phyloP scores from a whole-genome alignment of 257 asterid genomes.

The Voacanga thouarsii region DNA sequence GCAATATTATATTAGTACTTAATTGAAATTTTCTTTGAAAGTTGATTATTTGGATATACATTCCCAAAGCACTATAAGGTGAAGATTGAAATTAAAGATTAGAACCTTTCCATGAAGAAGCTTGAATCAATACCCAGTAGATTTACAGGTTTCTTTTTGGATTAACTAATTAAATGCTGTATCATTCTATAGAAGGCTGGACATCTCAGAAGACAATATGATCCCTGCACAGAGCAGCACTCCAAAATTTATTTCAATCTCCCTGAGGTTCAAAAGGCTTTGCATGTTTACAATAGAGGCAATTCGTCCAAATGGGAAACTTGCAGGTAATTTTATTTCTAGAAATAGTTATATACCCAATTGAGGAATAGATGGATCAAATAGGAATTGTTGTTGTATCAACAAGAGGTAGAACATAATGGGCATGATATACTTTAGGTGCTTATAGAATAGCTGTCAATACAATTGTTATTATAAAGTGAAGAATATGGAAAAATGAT shows the following conservation, averaged over 20 bases:
- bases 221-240: constrained; percentile 92
- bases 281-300: constrained; percentile 59
- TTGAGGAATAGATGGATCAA: not conserved
- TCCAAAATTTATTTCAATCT: constrained; percentile 80
- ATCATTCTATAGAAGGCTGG: constrained; percentile 44
- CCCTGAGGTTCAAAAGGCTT: constrained; percentile 89
- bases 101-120: constrained; percentile 5
- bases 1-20: not conserved
- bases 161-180: constrained; percentile 28
- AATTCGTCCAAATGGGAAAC: constrained; percentile 57
- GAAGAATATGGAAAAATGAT: not conserved
- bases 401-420: not conserved
- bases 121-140: not conserved
- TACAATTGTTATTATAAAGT: not conserved
- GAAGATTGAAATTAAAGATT: not conserved
- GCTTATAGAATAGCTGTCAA: not conserved
- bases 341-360: not conserved
- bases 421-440: not conserved
- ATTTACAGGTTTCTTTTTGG: constrained; percentile 12
- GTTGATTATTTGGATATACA: not conserved
- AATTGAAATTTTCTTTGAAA: not conserved
- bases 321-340: constrained; percentile 60
- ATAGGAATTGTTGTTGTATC: not conserved
- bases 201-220: constrained; percentile 63
- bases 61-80: not conserved